These are phyloP conservation scores for Monosporozyma servazzii DNA, from an alignment of 805 yeast species.

Conservation along the genomic window DNA sequence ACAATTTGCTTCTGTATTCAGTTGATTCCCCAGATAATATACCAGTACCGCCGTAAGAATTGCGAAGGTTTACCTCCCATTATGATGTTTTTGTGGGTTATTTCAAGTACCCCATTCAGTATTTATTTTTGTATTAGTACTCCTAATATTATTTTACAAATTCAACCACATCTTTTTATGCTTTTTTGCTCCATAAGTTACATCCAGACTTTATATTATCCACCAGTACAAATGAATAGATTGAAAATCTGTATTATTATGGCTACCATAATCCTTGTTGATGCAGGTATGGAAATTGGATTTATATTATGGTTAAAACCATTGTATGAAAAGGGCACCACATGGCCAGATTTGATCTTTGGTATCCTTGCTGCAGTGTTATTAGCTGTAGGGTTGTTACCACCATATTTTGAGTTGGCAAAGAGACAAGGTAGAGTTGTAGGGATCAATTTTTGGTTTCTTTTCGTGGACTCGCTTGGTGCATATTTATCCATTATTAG, in stretches of 20 bases:
- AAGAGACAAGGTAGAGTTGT: constrained; percentile 77
- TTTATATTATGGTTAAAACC: constrained; percentile 63
- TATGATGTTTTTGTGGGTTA: constrained; percentile 80
- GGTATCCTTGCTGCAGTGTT: constrained; percentile 75
- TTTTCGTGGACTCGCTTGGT: constrained; percentile 68
- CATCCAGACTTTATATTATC: constrained; percentile 61
- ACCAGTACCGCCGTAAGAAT: constrained; percentile 64
- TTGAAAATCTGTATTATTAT: constrained; percentile 32
- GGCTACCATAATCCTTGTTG: constrained; percentile 32
- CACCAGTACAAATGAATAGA: constrained; percentile 44
- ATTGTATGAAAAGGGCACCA: constrained; percentile 38
- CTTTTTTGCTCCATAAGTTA: constrained; percentile 58
- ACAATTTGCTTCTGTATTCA: constrained; percentile 91
- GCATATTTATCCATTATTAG: constrained; percentile 70
- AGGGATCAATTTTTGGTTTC: constrained; percentile 78
- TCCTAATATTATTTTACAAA: constrained; percentile 66
- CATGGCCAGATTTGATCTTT: constrained; percentile 73
- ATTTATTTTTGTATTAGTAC: constrained; percentile 69
- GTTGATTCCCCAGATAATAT: constrained; percentile 71
- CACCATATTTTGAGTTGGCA: constrained; percentile 79
- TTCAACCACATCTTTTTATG: constrained; percentile 83
- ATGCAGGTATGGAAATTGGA: constrained; percentile 59
- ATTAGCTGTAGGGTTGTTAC: constrained; percentile 69
- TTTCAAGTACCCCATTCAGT: constrained; percentile 71
- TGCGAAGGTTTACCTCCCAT: constrained; percentile 78